A percentile compares a stretch with the other conserved stretches of the same genome.
These are phyloP conservation scores for Patellifolia procumbens DNA, from an alignment of 179 eudicot species.

Conservation along the genomic window DNA sequence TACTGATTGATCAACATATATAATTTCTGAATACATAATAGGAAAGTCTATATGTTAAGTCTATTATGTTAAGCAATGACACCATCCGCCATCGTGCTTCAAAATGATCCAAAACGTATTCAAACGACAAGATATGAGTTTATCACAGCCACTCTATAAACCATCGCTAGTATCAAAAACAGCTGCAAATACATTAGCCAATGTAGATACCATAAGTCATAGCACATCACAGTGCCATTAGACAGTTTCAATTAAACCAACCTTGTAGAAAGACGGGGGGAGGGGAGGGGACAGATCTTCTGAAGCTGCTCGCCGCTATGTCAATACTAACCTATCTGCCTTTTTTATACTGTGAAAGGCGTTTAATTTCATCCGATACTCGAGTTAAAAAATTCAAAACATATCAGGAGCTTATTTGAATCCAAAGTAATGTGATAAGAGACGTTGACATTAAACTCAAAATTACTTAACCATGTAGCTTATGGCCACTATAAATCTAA, in stretches of 20 bases:
- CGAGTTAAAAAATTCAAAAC: background rate
- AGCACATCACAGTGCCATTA: background rate
- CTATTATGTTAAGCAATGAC: background rate
- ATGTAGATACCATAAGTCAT: no score
- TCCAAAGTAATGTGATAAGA: background rate
- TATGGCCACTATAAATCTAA: background rate
- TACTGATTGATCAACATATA: no score
- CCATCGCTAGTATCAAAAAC: no score
- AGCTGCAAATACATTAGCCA: no score
- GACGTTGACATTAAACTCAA: background rate
- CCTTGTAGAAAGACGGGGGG: background rate
- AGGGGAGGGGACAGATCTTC: background rate
- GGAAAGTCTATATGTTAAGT: no score
- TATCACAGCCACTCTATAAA: background rate
- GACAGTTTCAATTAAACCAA: background rate
- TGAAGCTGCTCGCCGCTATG: background rate
- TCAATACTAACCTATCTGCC: background rate
- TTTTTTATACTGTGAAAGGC: background rate
- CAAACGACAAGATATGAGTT: background rate
- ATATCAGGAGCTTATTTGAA: background rate
- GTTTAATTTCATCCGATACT: background rate
- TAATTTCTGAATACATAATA: no score
- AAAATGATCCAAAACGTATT: background rate
- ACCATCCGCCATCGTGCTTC: background rate
- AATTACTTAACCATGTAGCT: background rate